Evolutionary conservation across 768 basidiomycete species (phyloP).

Genomic region (Tulasnella sp.): DNA sequence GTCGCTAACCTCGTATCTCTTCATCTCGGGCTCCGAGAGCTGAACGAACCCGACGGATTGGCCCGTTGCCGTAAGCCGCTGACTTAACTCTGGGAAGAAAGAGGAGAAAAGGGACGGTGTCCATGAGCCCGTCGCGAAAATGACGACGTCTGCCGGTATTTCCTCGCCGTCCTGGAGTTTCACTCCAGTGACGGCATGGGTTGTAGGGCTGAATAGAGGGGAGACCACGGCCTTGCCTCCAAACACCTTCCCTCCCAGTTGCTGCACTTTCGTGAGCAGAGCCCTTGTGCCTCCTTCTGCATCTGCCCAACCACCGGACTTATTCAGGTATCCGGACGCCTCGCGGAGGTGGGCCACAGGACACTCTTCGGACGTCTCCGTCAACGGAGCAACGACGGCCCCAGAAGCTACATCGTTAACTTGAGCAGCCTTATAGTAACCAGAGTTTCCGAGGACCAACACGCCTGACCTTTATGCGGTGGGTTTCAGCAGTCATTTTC

Average conservation of each 20-base stretch:
- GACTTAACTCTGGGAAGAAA: slow-evolving; percentile 45
- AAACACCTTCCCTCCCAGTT: slow-evolving; percentile 58
- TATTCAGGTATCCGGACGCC: slow-evolving; percentile 62
- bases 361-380: slow-evolving; percentile 48
- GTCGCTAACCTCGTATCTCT: slow-evolving; percentile 45
- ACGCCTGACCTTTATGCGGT: slow-evolving; percentile 62
- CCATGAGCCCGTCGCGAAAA: slow-evolving; percentile 81
- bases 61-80: slow-evolving; percentile 70
- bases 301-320: slow-evolving; percentile 79
- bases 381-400: slow-evolving; percentile 47
- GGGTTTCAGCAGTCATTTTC: not conserved
- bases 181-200: slow-evolving; percentile 52
- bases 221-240: slow-evolving; percentile 55
- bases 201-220: slow-evolving; percentile 44
- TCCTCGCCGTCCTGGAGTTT: slow-evolving; percentile 53
- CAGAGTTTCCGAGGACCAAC: slow-evolving; percentile 48
- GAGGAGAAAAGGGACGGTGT: slow-evolving; percentile 73
- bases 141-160: slow-evolving; percentile 52
- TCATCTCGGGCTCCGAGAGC: slow-evolving; percentile 65
- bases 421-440: slow-evolving; percentile 55
- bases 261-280: slow-evolving; percentile 54
- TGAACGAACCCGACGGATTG: slow-evolving; percentile 77
- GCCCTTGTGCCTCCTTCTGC: slow-evolving; percentile 62
- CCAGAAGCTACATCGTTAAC: slow-evolving; percentile 62
- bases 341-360: slow-evolving; percentile 41